phyloP scores from a whole-genome alignment of 2,329 filamentous ascomycete genomes.

The Colletotrichum endophyticum region DNA sequence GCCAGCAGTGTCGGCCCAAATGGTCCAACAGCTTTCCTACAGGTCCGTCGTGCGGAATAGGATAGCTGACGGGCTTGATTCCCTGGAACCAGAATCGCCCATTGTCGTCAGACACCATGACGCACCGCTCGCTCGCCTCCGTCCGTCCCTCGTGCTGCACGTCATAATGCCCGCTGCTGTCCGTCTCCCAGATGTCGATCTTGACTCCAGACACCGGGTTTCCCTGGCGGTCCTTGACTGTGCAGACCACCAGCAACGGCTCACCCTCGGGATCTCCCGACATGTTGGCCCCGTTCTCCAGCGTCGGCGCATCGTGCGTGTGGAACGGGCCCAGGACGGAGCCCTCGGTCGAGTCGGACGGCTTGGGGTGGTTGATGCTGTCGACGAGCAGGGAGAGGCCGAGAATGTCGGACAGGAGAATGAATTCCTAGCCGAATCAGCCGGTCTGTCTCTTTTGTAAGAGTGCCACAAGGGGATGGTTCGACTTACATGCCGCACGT shows the following conservation, averaged over 20 bases:
- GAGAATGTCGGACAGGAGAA: conserved; percentile 76
- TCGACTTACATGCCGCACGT: conserved; percentile 65
- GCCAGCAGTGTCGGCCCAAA: conserved; percentile 76
- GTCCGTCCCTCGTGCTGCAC: conserved; percentile 69
- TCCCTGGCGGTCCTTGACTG: conserved; percentile 65
- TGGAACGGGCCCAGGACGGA: conserved; percentile 85
- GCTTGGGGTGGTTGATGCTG: conserved; percentile 79
- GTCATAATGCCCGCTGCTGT: conserved; percentile 76
- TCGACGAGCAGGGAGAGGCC: conserved; percentile 79
- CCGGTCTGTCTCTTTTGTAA: not conserved
- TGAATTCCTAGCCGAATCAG: conserved; percentile 63
- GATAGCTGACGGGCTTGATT: conserved; percentile 84
- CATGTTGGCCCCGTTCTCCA: conserved; percentile 60
- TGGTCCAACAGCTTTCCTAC: conserved; percentile 73
- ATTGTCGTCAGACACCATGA: conserved; percentile 41
- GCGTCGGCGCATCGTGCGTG: conserved; percentile 68
- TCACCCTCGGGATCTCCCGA: conserved; percentile 69
- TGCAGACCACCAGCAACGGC: conserved; percentile 71
- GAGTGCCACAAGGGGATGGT: not conserved
- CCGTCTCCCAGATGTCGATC: conserved; percentile 82
- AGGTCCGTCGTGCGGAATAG: conserved; percentile 83
- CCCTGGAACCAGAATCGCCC: conserved; percentile 80
- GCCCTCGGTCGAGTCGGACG: conserved; percentile 69
- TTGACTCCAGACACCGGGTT: conserved; percentile 65
- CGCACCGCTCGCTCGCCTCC: conserved; percentile 50